Base-by-base conservation (phyloP, 257 asterid genomes). In the Rubia yunnanensis region DNA sequence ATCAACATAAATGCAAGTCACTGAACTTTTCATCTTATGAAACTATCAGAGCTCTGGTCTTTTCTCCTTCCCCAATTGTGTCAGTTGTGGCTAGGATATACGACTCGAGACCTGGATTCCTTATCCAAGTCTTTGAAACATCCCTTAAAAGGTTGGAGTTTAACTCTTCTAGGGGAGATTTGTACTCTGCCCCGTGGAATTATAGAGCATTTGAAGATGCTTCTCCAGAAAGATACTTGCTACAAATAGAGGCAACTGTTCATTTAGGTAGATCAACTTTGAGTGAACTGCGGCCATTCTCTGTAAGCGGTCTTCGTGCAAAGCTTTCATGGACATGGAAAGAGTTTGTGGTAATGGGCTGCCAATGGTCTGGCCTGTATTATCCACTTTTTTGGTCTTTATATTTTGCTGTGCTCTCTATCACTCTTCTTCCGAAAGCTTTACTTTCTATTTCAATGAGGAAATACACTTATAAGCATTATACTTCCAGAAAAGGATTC, bases 291-390 rank as follows among this genome's bases (percentile, higher is more conserved):
- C 80, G 92, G 84, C 96, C 99, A 39, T 94, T 94, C 39, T 94
- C 99, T 1, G 74, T 85, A 55, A 82, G 41, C 53, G 95, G 94
- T 63, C 60, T 72, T 67, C 88, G 81, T 13, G 83, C 92, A 18
- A 75, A 74, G 72, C 73, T 88, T 67, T 60, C 73, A 1, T 91
- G 95, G 95, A 86, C 73, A 62, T 90, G 87, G 95, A 84, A 72
- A 78, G 99, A 88, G 72, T 83, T 88, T 78, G 35, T 90, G 6
- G 95, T 94, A 65, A 88, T 94, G 99, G 97, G 97, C 60, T 94
- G 94, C 76, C 97, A 94, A 46, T 94, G 92, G 97, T 91, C 77
- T 62, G 83, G 82, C 27, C 81, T 94, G 52, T 90, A 90, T 78
- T 77, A 78, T 74, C 95, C 95, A 6, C 73, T 86, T 64, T 69